These are phyloP conservation scores for Cryomyces minteri DNA, from an alignment of 495 filamentous ascomycete species.

Conservation along the genomic window DNA sequence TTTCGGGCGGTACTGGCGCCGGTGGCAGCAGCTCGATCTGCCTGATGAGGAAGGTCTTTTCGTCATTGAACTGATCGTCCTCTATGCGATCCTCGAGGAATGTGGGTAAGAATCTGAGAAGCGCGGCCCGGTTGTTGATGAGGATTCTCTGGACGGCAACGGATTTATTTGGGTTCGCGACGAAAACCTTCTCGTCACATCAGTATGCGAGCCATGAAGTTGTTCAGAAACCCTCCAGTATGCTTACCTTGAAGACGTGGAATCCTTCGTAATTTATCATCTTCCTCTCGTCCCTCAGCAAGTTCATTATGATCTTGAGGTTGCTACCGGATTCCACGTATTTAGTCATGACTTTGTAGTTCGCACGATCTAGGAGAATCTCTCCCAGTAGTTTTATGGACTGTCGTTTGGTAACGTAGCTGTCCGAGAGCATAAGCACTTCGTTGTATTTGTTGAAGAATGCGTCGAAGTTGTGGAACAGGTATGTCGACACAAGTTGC, in stretches of 20 bases:
- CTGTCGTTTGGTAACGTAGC: slow-evolving; percentile 96
- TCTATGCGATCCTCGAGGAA: slow-evolving; percentile 93
- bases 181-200: slow-evolving; percentile 50
- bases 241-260: slow-evolving; percentile 83
- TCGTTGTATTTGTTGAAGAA: slow-evolving; percentile 87
- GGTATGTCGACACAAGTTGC: slow-evolving; percentile 64
- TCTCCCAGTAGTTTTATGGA: slow-evolving; percentile 95
- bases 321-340: slow-evolving; percentile 94
- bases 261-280: slow-evolving; percentile 99
- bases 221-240: neutral
- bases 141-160: slow-evolving; percentile 85
- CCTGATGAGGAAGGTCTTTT: slow-evolving; percentile 89
- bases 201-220: neutral
- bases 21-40: slow-evolving; percentile 70
- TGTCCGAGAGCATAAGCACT: slow-evolving; percentile 74
- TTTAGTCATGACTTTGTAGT: slow-evolving; percentile 93
- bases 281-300: slow-evolving; percentile 81
- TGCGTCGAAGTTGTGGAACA: slow-evolving; percentile 68
- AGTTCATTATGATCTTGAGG: slow-evolving; percentile 94
- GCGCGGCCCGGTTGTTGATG: slow-evolving; percentile 82
- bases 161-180: slow-evolving; percentile 93
- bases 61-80: slow-evolving; percentile 96
- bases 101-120: slow-evolving; percentile 71
- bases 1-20: neutral
- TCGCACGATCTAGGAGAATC: slow-evolving; percentile 81